These are phyloP conservation scores for Penicillium sp. DNA, from an alignment of 2,329 filamentous ascomycete genomes.

Conservation along the genomic window DNA sequence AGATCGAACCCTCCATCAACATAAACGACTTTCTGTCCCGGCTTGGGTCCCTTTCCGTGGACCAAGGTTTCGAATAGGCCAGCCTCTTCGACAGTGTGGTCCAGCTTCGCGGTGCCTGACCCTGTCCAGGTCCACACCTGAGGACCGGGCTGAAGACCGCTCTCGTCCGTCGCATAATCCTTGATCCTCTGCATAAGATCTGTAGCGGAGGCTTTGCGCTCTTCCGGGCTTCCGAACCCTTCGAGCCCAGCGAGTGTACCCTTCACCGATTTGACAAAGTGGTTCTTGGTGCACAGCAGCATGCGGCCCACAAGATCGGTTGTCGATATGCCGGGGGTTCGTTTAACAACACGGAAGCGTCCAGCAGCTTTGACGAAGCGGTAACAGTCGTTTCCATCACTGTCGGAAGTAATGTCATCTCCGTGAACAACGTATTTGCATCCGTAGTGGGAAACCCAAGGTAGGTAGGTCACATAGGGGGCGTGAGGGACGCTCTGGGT, in stretches of 20 bases:
- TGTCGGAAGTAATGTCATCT: conserved; percentile 95
- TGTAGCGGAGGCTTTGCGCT: conserved; percentile 61
- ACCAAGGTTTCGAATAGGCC: conserved; percentile 69
- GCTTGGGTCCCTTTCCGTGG: conserved; percentile 66
- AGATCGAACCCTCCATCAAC: conserved; percentile 96
- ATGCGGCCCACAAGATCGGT: conserved; percentile 98
- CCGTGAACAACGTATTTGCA: conserved; percentile 96
- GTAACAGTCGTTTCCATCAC: conserved; percentile 92
- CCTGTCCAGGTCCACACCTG: conserved; percentile 81
- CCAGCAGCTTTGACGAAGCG: conserved; percentile 93
- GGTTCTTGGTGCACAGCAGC: conserved; percentile 90
- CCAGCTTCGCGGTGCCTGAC: conserved; percentile 37
- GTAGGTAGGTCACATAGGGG: conserved; percentile 89
- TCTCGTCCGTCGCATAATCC: conserved; percentile 85
- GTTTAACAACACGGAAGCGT: conserved; percentile 93
- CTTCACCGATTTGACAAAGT: conserved; percentile 83
- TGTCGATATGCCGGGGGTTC: conserved; percentile 93
- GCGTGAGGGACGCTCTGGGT: conserved; percentile 79
- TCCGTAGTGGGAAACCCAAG: conserved; percentile 93
- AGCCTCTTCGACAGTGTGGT: conserved; percentile 53
- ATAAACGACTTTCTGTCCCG: conserved; percentile 84
- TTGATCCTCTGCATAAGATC: conserved; percentile 75
- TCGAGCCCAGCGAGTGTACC: conserved; percentile 68
- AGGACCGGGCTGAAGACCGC: conserved; percentile 72
- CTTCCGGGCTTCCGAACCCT: conserved; percentile 66